Evolutionary conservation across 2,329 filamentous ascomycete genomes (phyloP).

Genomic region (Colletotrichum tabaci): DNA sequence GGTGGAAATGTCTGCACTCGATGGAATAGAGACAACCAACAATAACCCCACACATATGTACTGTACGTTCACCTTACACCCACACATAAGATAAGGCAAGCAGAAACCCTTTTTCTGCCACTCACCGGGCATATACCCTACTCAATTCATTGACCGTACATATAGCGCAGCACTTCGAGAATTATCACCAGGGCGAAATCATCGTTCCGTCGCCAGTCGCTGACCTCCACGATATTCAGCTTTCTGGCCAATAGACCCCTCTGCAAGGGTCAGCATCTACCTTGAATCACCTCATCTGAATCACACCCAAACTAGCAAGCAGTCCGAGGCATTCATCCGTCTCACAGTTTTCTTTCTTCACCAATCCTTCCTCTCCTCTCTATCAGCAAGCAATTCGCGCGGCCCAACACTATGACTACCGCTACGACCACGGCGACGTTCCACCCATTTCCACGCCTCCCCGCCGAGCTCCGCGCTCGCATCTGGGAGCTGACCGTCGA

Average conservation of each 20-base stretch:
- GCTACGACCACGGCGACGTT: slow-evolving; percentile 7
- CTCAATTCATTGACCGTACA: background rate
- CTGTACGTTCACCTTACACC: no score
- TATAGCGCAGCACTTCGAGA: background rate
- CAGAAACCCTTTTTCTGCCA: background rate
- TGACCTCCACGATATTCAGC: background rate
- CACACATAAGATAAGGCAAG: background rate
- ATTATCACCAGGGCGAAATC: background rate
- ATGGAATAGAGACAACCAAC: background rate
- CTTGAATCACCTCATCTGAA: background rate
- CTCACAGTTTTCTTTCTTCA: background rate
- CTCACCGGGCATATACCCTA: background rate
- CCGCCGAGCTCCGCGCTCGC: slow-evolving; percentile 7
- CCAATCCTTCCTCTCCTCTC: background rate
- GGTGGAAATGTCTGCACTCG: background rate
- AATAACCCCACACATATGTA: background rate
- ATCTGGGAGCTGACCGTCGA: slow-evolving; percentile 21
- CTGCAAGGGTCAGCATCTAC: background rate
- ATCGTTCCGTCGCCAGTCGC: background rate
- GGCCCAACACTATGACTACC: background rate
- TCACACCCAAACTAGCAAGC: background rate
- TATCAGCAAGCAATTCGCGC: background rate
- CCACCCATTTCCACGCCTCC: slow-evolving; percentile 7
- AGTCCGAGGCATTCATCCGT: background rate
- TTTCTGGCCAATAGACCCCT: background rate